Evolutionary conservation across 2,329 filamentous ascomycete species (phyloP).

Genomic region (Acrodontium crateriforme): DNA sequence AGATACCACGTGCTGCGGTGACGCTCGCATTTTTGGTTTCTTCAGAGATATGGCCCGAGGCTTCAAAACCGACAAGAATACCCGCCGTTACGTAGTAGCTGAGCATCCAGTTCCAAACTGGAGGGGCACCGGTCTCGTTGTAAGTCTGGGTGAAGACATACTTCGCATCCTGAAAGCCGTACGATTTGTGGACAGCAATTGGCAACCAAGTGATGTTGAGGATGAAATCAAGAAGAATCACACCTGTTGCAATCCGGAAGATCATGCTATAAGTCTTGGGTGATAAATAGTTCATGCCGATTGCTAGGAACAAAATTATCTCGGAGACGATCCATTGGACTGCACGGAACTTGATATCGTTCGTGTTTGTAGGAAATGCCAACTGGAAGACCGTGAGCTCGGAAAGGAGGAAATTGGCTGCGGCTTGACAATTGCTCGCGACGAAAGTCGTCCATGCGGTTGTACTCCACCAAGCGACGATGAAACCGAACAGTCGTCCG

Average conservation of each 20-base stretch:
- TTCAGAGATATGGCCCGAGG: conserved; percentile 46
- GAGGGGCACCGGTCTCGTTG: conserved; percentile 35
- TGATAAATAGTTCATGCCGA: conserved; percentile 26
- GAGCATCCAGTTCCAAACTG: conserved; percentile 50
- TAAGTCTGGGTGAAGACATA: conserved; percentile 49
- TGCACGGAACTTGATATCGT: conserved; percentile 43
- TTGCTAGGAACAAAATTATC: conserved; percentile 27
- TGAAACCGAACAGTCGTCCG: conserved; percentile 43
- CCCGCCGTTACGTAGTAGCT: conserved; percentile 48
- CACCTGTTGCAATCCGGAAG: conserved; percentile 35
- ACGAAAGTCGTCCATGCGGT: conserved; percentile 45
- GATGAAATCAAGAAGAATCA: conserved; percentile 45
- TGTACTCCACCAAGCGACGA: conserved; percentile 52
- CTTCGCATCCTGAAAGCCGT: conserved; percentile 44
- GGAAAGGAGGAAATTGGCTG: conserved; percentile 27
- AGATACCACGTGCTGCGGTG: conserved; percentile 45
- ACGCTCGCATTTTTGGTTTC: conserved; percentile 46
- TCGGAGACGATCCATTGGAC: conserved; percentile 47
- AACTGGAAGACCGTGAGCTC: conserved; percentile 45
- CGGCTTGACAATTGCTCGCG: conserved; percentile 22
- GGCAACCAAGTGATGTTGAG: conserved; percentile 49
- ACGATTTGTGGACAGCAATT: conserved; percentile 40
- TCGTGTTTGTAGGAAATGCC: conserved; percentile 39
- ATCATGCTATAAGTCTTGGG: conserved; percentile 33
- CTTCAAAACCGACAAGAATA: conserved; percentile 47